Evolutionary conservation across 2,329 filamentous ascomycete species (phyloP), one percentile per base, ranked within the genome.

Genomic region (Neonectria coccinea): DNA sequence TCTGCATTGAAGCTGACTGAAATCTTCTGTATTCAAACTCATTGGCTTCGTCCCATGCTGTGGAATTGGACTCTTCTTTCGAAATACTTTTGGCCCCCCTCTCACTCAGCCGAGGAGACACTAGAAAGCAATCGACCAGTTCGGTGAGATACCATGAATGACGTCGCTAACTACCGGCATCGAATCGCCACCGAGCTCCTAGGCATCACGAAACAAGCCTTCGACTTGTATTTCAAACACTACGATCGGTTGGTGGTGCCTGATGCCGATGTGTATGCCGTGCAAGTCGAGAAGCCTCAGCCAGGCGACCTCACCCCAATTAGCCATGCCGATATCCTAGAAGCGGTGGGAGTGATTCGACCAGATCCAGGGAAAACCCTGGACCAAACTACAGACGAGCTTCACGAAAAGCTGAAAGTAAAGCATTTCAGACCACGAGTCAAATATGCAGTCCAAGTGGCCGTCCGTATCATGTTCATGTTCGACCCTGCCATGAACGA

Each of bases 161-260:
- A 20, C 20, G 20, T 20, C 20, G 20, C 20, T 20, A 3, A 56
- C 14, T 39, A 56, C 16, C 42, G 54, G 5, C 27, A 39, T 4
- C 36, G 44, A 1, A 47, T 51, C 29, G 48, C 57, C 3, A 27
- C 9, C 11, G 27, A 59, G 12, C 27, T 59, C 14, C 36, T 59
- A 6, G 45, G 25, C 14, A 48, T 25, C 29, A 29, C 11, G 16
- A 29, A 48, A 16, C 45, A 6, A 2, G 22, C n/a, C 4, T 29
- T 48, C 12, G 12, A 48, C 5, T 14, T 4, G 11, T 39, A 52
- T 7, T 52, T 39, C 29, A 36, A 22, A 12, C 11, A 20, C 8
- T 52, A 52, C 29, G 50, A 52, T 7, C n/a, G 20, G 29, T 36
- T 52, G 16, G 33, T 52, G 6, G 6, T 48, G 22, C 5, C 50